These are phyloP conservation scores for Metschnikowia orientalis DNA, from an alignment of 805 yeast species.

Conservation along the genomic window DNA sequence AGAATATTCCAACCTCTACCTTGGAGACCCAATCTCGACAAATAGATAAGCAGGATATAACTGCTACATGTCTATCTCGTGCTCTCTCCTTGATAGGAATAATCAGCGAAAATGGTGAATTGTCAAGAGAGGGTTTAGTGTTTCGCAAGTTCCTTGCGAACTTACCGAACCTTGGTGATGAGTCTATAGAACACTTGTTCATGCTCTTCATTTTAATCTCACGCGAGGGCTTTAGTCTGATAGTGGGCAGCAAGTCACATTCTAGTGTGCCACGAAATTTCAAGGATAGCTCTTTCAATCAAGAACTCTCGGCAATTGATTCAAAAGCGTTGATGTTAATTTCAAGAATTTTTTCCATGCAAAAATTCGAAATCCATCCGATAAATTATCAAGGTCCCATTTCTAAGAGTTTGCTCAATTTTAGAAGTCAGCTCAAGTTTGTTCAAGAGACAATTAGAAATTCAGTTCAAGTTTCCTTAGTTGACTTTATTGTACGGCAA, in stretches of 20 bases:
- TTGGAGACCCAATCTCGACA: background rate
- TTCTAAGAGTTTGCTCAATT: conserved; percentile 60
- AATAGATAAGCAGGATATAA: conserved; percentile 2
- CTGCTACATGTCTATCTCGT: conserved; percentile 30
- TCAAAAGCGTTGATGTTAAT: conserved; percentile 26
- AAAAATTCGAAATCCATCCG: conserved; percentile 37
- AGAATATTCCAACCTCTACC: conserved; percentile 15
- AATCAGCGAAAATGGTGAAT: conserved; percentile 29
- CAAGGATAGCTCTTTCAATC: conserved; percentile 19
- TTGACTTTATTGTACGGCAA: conserved; percentile 47
- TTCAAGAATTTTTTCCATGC: conserved; percentile 36
- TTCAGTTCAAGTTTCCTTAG: conserved; percentile 47
- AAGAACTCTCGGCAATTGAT: conserved; percentile 41
- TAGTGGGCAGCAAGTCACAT: conserved; percentile 34
- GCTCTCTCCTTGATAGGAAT: conserved; percentile 49
- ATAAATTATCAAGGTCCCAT: conserved; percentile 60
- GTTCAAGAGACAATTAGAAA: conserved; percentile 49
- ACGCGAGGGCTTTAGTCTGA: conserved; percentile 34
- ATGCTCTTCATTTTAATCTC: conserved; percentile 44
- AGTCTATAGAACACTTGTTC: conserved; percentile 39
- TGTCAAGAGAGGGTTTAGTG: conserved; percentile 42
- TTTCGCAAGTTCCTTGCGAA: conserved; percentile 32
- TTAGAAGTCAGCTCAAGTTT: conserved; percentile 59
- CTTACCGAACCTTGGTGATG: conserved; percentile 14
- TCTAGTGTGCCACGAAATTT: conserved; percentile 30